Base-by-base conservation (phyloP, 148 eudicot species). In the Persicaria maculosa region DNA sequence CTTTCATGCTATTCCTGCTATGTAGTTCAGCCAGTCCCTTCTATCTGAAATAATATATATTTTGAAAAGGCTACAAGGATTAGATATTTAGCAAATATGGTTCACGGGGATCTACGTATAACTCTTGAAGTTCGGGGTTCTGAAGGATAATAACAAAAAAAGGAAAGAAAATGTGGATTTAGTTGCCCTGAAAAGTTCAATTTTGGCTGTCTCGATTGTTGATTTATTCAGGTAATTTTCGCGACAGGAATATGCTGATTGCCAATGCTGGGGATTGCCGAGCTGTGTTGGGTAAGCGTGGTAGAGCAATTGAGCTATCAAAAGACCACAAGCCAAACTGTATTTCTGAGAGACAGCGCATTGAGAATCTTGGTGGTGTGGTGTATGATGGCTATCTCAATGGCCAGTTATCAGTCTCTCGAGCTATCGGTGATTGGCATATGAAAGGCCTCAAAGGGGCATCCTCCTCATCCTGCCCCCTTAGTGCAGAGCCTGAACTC, bases 281-380 rank as follows among this genome's bases (percentile, higher is more conserved):
- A 78, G 90, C 90, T 19, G 90, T 87, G 11, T 77, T 87, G 16
- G 88, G 90, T 7, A 87, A 85, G 74, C 78, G 88, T 74, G 90
- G 90, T 75, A 77, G 88, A 80, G 90, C 90, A 6, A 76, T 87
- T 5, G 90, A 87, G 65, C 76, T 87, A 15, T 87, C 90, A 44
- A 87, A 81, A 78, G 90, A 87, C 82, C 90, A 87, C 86, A 87
- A 87, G 77, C 90, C 90, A 58, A 85, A 83, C 69, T 87, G 86
- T 77, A 81, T 78, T 20, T 85, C 90, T 1, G 90, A 87, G 74
- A 81, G 75, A 36, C 77, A 79, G 1, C 79, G 90, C 74, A 87
- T 87, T 8, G 88, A 87, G 76, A 85, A 83, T 69, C 80, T 87
- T 17, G 90, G 90, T 1, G 88, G 90, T 4, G 84, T 81, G 0